phyloP scores from a whole-genome alignment of 2,329 filamentous ascomycete species.

The Coniochaeta hoffmannii region DNA sequence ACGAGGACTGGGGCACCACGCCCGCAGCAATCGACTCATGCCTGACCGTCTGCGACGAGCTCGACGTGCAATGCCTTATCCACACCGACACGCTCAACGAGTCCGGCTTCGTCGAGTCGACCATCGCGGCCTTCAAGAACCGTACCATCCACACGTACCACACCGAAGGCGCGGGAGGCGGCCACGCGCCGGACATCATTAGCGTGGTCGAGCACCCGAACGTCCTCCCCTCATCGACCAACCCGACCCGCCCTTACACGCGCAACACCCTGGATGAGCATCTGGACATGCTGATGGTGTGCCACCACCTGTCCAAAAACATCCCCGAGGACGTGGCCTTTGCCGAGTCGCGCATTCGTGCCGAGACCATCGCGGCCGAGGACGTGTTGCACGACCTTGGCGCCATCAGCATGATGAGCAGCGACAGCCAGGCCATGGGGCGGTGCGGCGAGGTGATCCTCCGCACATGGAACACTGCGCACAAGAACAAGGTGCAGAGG shows the following conservation, averaged over 20 bases:
- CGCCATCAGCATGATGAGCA: conserved; percentile 96
- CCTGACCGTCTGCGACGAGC: conserved; percentile 76
- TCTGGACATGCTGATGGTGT: conserved; percentile 97
- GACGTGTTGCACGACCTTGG: conserved; percentile 92
- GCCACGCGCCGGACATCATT: conserved; percentile 94
- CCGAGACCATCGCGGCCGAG: conserved; percentile 93
- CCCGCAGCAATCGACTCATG: conserved; percentile 88
- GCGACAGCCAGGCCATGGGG: conserved; percentile 94
- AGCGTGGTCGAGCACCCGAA: conserved; percentile 82
- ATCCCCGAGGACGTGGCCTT: conserved; percentile 96
- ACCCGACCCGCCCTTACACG: conserved; percentile 86
- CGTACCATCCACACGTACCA: conserved; percentile 95
- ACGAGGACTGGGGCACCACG: conserved; percentile 93
- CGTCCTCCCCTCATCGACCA: conserved; percentile 84
- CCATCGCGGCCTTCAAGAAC: conserved; percentile 74
- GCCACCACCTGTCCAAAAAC: conserved; percentile 85
- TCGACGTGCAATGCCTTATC: conserved; percentile 88
- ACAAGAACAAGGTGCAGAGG: conserved; percentile 90
- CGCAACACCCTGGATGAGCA: conserved; percentile 92
- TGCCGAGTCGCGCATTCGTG: conserved; percentile 86
- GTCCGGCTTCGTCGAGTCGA: conserved; percentile 92
- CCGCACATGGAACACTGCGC: conserved; percentile 92
- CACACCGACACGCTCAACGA: conserved; percentile 97
- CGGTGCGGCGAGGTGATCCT: conserved; percentile 90
- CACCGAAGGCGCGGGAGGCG: conserved; percentile 90